A percentile compares a stretch with the other conserved stretches of the same genome.
phyloP scores from a whole-genome alignment of 208 protist genomes.

The Leishmania amazonensis region DNA sequence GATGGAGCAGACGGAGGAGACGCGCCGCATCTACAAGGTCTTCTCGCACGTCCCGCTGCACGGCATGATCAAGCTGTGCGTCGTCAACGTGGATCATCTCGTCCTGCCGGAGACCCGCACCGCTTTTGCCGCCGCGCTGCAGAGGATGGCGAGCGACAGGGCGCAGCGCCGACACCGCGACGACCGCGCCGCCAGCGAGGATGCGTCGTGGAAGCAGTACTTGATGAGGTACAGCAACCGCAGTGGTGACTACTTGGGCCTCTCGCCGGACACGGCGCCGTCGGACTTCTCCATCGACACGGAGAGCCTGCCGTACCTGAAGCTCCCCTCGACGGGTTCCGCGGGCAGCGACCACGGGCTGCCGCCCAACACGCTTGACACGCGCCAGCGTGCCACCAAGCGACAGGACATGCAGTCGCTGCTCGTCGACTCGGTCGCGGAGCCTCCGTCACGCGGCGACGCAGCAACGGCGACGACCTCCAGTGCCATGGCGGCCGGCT shows the following conservation, averaged over 20 bases:
- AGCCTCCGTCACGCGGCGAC: not conserved
- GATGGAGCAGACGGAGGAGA: slow-evolving; percentile 74
- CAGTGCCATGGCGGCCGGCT: slow-evolving; percentile 21
- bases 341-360: slow-evolving; percentile 54
- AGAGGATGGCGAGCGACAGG: slow-evolving; percentile 43
- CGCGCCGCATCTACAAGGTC: slow-evolving; percentile 71
- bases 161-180: slow-evolving; percentile 27
- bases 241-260: slow-evolving; percentile 12
- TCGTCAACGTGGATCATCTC: slow-evolving; percentile 63
- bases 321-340: slow-evolving; percentile 51
- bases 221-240: slow-evolving; percentile 46
- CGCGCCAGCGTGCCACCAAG: slow-evolving; percentile 76
- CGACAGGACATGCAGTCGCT: slow-evolving; percentile 35
- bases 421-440: slow-evolving; percentile 8
- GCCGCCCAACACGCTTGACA: slow-evolving; percentile 69
- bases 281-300: slow-evolving; percentile 61
- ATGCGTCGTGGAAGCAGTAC: slow-evolving; percentile 77
- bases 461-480: slow-evolving; percentile 14
- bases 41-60: slow-evolving; percentile 84
- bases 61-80: slow-evolving; percentile 73
- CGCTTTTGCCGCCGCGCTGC: slow-evolving; percentile 49
- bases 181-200: slow-evolving; percentile 33
- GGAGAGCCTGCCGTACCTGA: slow-evolving; percentile 54
- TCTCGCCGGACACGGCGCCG: slow-evolving; percentile 29
- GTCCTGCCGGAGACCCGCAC: slow-evolving; percentile 64